Base-by-base conservation (phyloP, 306 rosid species). In the Quercus aquifolioides region DNA sequence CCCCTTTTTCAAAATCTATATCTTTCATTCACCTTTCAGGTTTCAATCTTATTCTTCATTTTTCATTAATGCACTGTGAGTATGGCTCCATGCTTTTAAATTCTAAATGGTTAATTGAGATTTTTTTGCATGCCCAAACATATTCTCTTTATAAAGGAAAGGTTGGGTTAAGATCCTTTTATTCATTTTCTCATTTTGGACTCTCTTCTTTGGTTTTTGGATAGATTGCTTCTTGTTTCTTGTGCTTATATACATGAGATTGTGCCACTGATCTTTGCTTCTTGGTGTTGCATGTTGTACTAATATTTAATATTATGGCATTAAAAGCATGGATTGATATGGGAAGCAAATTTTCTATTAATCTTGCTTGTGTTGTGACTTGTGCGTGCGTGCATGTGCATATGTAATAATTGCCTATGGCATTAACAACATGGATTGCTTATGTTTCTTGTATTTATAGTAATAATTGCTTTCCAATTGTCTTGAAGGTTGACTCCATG, bases 291-390 rank as follows among this genome's bases (percentile, higher is more conserved):
- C 64, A 59, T 77, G 51, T 43, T 58, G 10, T 73, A 49, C 43
- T 54, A 54, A 55, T 17, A 10, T 20, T 65, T 65, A 65, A 1
- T 9, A 72, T 26, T 46, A 38, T 51, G 21, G 8, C 20, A n/a
- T 52, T 55, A 49, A 55, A 55, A 30, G 38, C 79, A 56, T 64
- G 63, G 56, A 67, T 71, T 84, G 69, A 11, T 30, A 25, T 14
- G 56, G 31, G 3, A 12, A 26, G 4, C 6, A 28, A 49, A 11
- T 49, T 49, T 10, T 49, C 4, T 51, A 26, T 33, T 81, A 18
- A 4, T 81, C 55, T 79, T 55, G 71, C 72, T 19, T 60, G 33
- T 73, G 25, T 41, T 41, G 11, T 41, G 46, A 8, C 11, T 41
- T 41, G 12, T 31, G 69, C 69, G 35, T 78, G 58, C 30, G 30